Conservation (phyloP, 2,329 filamentous ascomycete species). For the Stachybotrys elegans region DNA sequence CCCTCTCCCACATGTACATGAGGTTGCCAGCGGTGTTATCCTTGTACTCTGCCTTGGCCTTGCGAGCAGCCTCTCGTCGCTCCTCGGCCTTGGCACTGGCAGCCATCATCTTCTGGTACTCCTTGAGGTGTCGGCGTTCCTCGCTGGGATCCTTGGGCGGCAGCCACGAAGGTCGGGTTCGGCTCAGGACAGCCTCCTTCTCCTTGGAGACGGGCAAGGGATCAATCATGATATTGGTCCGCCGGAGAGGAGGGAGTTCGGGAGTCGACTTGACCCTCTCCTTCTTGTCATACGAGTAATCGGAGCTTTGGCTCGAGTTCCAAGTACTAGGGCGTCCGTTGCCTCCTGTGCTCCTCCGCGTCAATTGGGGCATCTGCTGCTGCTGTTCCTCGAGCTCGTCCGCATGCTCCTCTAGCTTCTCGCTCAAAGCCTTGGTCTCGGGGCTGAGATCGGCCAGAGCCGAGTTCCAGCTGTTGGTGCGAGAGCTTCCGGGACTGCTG, state of each 20-base stretch:
- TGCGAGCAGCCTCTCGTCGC: constrained; percentile 48
- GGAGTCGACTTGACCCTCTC: constrained; percentile 60
- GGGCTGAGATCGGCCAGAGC: constrained; percentile 63
- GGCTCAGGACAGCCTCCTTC: constrained; percentile 76
- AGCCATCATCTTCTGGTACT: constrained; percentile 81
- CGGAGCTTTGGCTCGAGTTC: constrained; percentile 27
- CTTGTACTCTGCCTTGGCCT: constrained; percentile 45
- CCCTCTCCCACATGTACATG: constrained; percentile 67
- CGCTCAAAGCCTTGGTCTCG: constrained; percentile 70
- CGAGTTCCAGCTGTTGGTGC: constrained; percentile 71
- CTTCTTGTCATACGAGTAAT: constrained; percentile 36
- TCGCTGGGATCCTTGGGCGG: constrained; percentile 86
- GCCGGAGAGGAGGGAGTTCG: constrained; percentile 63
- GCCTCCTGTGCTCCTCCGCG: constrained; percentile 8
- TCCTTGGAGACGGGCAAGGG: constrained; percentile 80
- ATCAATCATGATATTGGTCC: constrained; percentile 77
- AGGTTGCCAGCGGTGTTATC: constrained; percentile 51
- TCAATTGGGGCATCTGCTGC: constrained; percentile 23
- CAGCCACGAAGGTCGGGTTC: constrained; percentile 78
- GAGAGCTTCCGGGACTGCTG: constrained; percentile 34
- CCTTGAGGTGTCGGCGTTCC: constrained; percentile 80
- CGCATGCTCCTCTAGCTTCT: constrained; percentile 75
- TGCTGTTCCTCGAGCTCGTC: constrained; percentile 49
- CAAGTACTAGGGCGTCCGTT: constrained; percentile 34
- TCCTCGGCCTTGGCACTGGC: constrained; percentile 55